These are phyloP conservation scores for Aspergillus spinulosporus DNA, from an alignment of 2,329 filamentous ascomycete species.

Conservation along the genomic window DNA sequence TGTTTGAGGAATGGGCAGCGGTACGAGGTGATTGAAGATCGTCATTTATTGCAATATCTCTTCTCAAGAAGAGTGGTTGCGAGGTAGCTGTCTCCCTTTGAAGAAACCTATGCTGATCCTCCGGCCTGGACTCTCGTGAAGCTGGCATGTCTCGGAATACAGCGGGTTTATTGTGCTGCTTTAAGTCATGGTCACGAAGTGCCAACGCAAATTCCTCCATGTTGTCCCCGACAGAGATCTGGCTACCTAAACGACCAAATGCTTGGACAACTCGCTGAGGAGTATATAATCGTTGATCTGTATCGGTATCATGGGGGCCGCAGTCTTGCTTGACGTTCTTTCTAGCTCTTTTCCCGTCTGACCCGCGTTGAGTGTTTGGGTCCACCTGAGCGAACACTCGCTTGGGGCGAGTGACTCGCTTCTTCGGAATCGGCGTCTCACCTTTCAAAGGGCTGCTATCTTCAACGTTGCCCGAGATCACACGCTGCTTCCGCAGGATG, in stretches of 20 bases:
- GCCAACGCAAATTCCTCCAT: constrained; percentile 39
- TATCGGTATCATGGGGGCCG: constrained; percentile 15
- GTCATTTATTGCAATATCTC: constrained; percentile 12
- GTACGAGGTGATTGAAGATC: constrained; percentile 19
- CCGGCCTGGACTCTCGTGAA: constrained; percentile 11
- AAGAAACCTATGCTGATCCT: constrained; percentile 16
- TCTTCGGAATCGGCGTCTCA: constrained; percentile 45
- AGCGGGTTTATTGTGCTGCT: constrained; percentile 32
- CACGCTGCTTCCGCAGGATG: constrained; percentile 43
- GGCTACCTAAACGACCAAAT: constrained; percentile 22
- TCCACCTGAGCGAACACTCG: constrained; percentile 35
- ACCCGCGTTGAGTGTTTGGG: constrained; percentile 33
- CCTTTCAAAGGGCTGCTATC: constrained; percentile 49
- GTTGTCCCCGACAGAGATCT: constrained; percentile 25
- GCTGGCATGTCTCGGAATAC: constrained; percentile 41
- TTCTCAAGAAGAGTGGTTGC: constrained; percentile 26
- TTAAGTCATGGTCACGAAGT: constrained; percentile 31
- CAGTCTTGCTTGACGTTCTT: constrained; percentile 16
- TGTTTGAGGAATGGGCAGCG: constrained; percentile 16
- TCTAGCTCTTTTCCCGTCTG: constrained; percentile 30
- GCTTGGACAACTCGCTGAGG: constrained; percentile 24
- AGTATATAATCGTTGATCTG: constrained; percentile 20
- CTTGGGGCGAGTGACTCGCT: constrained; percentile 33
- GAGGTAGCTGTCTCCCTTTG: constrained; percentile 21
- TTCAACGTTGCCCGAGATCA: constrained; percentile 52